These are phyloP conservation scores for Sapria himalayana DNA, from an alignment of 345 rosid species.

Conservation along the genomic window DNA sequence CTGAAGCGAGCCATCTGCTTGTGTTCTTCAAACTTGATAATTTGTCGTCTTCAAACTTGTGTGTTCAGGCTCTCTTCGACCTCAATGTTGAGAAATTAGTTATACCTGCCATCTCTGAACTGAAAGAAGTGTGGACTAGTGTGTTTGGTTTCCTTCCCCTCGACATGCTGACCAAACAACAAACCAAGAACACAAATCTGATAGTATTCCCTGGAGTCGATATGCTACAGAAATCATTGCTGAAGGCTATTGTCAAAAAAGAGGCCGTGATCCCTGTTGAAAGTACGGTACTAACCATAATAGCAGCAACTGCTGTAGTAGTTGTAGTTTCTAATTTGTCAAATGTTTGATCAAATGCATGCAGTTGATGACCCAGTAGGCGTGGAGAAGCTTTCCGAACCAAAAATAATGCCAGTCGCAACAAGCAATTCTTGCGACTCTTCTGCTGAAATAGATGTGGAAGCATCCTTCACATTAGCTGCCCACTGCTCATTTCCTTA, in stretches of 20 bases:
- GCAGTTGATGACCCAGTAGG: too few species aligned
- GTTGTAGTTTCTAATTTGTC: too few species aligned
- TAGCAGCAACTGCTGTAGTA: too few species aligned
- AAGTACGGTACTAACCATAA: slow-evolving; percentile 16
- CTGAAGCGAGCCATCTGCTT: too few species aligned
- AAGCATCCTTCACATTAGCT: too few species aligned
- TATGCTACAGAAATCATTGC: slow-evolving; percentile 53
- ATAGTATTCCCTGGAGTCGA: slow-evolving; percentile 82
- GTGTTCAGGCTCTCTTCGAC: slow-evolving; percentile 44
- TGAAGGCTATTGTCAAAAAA: slow-evolving; percentile 11
- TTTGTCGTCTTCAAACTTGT: slow-evolving; percentile 1
- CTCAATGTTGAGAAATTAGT: slow-evolving; percentile 59
- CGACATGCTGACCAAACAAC: slow-evolving; percentile 18
- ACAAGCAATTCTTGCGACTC: too few species aligned
- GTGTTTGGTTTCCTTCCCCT: slow-evolving; percentile 64
- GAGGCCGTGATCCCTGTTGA: slow-evolving; percentile 8
- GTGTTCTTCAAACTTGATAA: background rate
- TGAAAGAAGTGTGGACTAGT: slow-evolving; percentile 69
- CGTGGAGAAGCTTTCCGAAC: too few species aligned
- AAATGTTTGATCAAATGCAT: too few species aligned
- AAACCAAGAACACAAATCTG: slow-evolving; percentile 41
- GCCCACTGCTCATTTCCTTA: too few species aligned
- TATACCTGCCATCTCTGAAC: slow-evolving; percentile 82
- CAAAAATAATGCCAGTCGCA: too few species aligned
- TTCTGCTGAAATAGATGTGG: too few species aligned